Evolutionary conservation across 139 green algal species (phyloP).

Genomic region (Asterochloris erici): DNA sequence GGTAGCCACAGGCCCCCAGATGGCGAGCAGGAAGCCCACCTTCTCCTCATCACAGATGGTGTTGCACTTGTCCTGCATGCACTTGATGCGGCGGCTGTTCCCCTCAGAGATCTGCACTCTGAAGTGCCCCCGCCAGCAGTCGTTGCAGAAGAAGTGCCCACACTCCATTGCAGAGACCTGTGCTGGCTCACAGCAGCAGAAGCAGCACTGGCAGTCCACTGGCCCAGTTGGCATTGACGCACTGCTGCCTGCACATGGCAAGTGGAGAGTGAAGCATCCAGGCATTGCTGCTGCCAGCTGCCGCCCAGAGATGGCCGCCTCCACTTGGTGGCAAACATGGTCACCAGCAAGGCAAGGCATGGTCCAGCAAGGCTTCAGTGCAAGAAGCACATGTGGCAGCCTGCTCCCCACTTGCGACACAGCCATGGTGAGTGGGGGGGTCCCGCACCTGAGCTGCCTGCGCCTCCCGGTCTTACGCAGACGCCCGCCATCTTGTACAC

Average conservation of each 20-base stretch:
- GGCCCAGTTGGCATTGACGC: neutral
- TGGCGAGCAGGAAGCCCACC: slow-evolving; percentile 24
- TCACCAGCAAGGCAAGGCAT: neutral
- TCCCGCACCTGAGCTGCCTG: neutral
- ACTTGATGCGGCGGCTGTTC: slow-evolving; percentile 50
- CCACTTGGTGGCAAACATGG: neutral
- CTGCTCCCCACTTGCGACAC: neutral
- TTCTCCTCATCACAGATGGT: slow-evolving; percentile 72
- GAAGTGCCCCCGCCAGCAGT: slow-evolving; percentile 84
- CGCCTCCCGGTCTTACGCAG: slow-evolving; percentile 17
- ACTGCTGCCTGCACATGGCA: neutral
- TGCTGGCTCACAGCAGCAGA: slow-evolving; percentile 27
- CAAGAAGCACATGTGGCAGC: neutral
- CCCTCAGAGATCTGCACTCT: slow-evolving; percentile 70
- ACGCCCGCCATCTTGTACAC: slow-evolving; percentile 42
- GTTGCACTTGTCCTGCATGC: slow-evolving; percentile 75
- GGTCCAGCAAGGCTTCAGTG: neutral
- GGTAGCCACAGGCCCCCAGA: neutral
- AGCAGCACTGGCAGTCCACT: slow-evolving; percentile 56
- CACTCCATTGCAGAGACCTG: slow-evolving; percentile 73
- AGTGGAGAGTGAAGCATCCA: neutral
- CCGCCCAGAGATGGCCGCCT: neutral
- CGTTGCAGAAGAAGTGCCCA: slow-evolving; percentile 82
- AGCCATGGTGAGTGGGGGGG: neutral
- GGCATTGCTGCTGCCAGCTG: neutral